Evolutionary conservation across 257 asterid species (phyloP), one percentile per base, ranked within the genome.

Genomic region (Scutellaria barbata): DNA sequence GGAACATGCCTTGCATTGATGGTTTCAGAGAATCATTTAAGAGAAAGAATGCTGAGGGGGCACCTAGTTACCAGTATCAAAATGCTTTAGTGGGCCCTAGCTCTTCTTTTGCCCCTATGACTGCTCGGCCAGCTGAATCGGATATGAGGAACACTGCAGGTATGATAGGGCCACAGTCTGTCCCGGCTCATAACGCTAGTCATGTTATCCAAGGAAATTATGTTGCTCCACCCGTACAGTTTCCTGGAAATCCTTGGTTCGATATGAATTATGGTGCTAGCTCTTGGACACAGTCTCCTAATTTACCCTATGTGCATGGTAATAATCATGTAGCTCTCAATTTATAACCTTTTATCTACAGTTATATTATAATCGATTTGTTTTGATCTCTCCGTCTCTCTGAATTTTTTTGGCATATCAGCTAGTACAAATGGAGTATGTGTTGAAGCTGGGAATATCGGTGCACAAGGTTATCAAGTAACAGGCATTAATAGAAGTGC

Each of bases 241-340:
- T 83, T 63, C 89, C 89, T 13, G 86, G 87, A 16, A 74, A 82
- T 76, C 88, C 90, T 71, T 86, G 95, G 95, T 54, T 89, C 79
- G 92, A 83, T 68, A 50, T 83, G 82, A 88, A 82, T 50, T 76
- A 74, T 33, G 79, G 83, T 39, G 72, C 82, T 45, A 85, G 78
- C 71, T 59, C 84, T 2, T 88, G 98, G 98, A 66, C 83, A n/a
- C 96, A 78, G 55, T 79, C 92, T 63, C 85, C 88, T 30, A 30
- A 30, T 72, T 45, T 77, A 43, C 81, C 73, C 8, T 84, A 71
- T 51, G 25, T 79, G 30, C 86, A 76, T 40, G 92, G 96, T 89
- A 89, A 22, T 22, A 22, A 76, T 61, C 62, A 18, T 73, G 35
- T 43, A 39, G 17, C 30, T 63, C 39, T 25, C 13, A 9, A 18